Evolutionary conservation across 2,329 filamentous ascomycete genomes (phyloP), one percentile per base, ranked within the genome.

Genomic region (Westerdykella aurantiaca): DNA sequence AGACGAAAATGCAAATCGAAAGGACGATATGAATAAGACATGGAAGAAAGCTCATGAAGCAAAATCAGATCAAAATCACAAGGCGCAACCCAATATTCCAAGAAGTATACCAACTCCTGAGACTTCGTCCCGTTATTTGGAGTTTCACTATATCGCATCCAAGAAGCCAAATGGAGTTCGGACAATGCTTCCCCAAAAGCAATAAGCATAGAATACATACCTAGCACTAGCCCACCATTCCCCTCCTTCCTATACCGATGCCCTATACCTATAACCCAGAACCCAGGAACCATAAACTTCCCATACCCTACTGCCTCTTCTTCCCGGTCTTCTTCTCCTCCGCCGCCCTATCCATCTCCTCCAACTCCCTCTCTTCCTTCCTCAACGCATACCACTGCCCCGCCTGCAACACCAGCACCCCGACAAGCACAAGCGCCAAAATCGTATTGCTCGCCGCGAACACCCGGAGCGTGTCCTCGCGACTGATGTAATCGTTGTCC

Each of bases 371-470:
- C 60, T 78, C 77, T 69, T 97, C 90, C 72, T 94, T 94, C 64
- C 87, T 79, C 78, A 97, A 90, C 21, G 93, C 93, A 72, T 98
- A 98, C 93, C 91, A 97, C 77, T 97, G 88, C 10, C 93, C 93
- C 16, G 88, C 88, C 79, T 98, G 93, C 61, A 98, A 72, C 29
- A 96, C 87, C 52, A 98, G 67, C 9, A 98, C 87, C 5, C 93
- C 93, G 3, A 97, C 83, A 42, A 98, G 72, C 23, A 98, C 88
- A 37, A 98, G 78, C 31, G 91, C 93, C 45, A 97, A 71, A 64
- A 98, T 98, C 3, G 93, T 97, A 70, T 98, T 95, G 68, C 88
- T 95, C 6, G 93, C 93, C 25, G 89, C 82, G 58, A 97, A 75
- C 13, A 98, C 91, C 73, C 88, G 86, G 57, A 98, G 72, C 60